Evolutionary conservation across 352 stramenopile genomes (phyloP).

Genomic region (Pythium apleroticum): DNA sequence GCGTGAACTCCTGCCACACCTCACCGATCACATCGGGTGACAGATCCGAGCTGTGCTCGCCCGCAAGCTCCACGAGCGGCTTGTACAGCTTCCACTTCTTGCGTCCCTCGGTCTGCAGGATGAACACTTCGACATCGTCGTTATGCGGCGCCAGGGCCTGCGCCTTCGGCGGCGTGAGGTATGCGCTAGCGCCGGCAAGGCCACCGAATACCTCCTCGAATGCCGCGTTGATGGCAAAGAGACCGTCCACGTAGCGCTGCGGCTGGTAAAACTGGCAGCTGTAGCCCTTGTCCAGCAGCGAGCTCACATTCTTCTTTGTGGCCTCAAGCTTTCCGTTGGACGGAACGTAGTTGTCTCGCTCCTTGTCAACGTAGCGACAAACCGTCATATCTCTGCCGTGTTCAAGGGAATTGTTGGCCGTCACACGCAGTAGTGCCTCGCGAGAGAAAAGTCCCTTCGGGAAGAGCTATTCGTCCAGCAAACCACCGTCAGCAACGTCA

Average conservation of each 20-base stretch:
- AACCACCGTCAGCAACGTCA: neutral
- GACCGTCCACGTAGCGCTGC: slow-evolving; percentile 75
- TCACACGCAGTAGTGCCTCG: slow-evolving; percentile 62
- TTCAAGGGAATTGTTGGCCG: slow-evolving; percentile 51
- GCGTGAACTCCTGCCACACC: slow-evolving; percentile 78
- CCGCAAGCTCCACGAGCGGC: slow-evolving; percentile 65
- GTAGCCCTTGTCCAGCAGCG: slow-evolving; percentile 64
- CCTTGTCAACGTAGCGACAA: slow-evolving; percentile 65
- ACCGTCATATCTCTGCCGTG: slow-evolving; percentile 74
- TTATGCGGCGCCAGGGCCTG: slow-evolving; percentile 86
- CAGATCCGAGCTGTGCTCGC: slow-evolving; percentile 80
- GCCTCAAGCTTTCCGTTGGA: slow-evolving; percentile 23
- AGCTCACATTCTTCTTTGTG: slow-evolving; percentile 53
- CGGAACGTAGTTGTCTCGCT: slow-evolving; percentile 62
- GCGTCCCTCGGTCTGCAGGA: slow-evolving; percentile 80
- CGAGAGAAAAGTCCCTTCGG: slow-evolving; percentile 61
- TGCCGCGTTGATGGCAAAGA: slow-evolving; percentile 74
- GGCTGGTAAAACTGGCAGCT: slow-evolving; percentile 90
- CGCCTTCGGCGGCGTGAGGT: slow-evolving; percentile 71
- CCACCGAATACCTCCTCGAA: slow-evolving; percentile 80
- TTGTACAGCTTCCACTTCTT: slow-evolving; percentile 90
- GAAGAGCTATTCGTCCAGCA: slow-evolving; percentile 41
- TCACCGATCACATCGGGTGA: slow-evolving; percentile 61
- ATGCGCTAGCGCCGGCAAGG: slow-evolving; percentile 75
- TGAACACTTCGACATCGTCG: slow-evolving; percentile 87